Evolutionary conservation across 805 yeast genomes (phyloP), one percentile per base, ranked within the genome.

Genomic region (Hanseniaspora singularis): DNA sequence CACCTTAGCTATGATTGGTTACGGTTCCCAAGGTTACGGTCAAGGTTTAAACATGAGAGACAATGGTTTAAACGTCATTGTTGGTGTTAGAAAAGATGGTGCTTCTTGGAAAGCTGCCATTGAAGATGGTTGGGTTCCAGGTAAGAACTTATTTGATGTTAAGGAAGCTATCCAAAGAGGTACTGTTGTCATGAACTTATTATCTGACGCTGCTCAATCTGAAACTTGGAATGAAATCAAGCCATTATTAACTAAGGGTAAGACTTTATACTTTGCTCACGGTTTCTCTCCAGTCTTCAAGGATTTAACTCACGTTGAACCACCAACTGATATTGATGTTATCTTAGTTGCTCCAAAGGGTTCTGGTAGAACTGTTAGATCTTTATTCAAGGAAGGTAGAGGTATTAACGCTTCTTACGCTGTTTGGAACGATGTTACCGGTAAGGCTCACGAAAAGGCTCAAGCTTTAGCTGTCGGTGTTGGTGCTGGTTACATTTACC

Each of bases 1-100:
- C 69, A 92, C 98, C 52, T 74, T 92, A 64, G 97, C 98, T 57
- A 72, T 92, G 64, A 88, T 92, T 59, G 98, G 98, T 71, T 92
- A 92, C 80, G 98, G 98, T 66, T 89, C 98, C 57, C 98, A 92
- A 75, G 98, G 98, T 77, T 89, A 92, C 77, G 98, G 98, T 67
- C 98, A 92, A 76, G 97, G 96, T 72, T 79, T 92, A 61, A 92
- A 92, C 87, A 74, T 94, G 74, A 85, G 98, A 74, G 98, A 92
- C 77, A 89, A 92, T 64, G 98, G 98, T 70, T 70, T 92, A 64
- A 89, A 89, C 69, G 98, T 89, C 60, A 84, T 92, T 67, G 75
- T 92, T 59, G 98, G 98, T 79, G 98, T 92, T 62, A 80, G 98
- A 72, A 86, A 92, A 77, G 71, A 85, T 66, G 98, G 98, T 76